phyloP scores from a whole-genome alignment of 352 stramenopile species.

The Peronospora belbahrii region DNA sequence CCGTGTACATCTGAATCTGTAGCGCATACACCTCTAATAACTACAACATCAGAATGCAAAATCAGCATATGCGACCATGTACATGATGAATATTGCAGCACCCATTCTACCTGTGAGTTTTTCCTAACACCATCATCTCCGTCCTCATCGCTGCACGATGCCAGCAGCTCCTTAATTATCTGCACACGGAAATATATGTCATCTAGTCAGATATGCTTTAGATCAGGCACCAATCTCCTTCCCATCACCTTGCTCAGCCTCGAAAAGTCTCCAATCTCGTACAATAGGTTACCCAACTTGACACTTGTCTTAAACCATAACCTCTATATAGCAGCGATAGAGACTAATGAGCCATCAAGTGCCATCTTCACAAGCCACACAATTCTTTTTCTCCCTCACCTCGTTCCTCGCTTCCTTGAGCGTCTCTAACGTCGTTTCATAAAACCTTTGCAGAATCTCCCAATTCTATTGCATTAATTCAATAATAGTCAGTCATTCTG shows the following conservation, averaged over 20 bases:
- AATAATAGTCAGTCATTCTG: not conserved
- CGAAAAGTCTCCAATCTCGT: slow-evolving; percentile 70
- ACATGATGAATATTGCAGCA: not conserved
- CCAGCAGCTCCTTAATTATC: slow-evolving; percentile 81
- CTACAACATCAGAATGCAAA: slow-evolving; percentile 25
- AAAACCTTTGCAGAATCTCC: slow-evolving; percentile 80
- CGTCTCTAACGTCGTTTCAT: slow-evolving; percentile 81
- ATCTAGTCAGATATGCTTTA: not conserved
- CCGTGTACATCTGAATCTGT: slow-evolving; percentile 90
- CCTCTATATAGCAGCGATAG: slow-evolving; percentile 28
- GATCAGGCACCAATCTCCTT: not conserved
- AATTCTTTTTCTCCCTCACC: slow-evolving; percentile 1
- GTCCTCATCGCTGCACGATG: slow-evolving; percentile 79
- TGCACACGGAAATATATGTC: slow-evolving; percentile 8
- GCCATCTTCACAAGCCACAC: not conserved
- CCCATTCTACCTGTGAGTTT: slow-evolving; percentile 53
- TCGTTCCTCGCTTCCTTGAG: slow-evolving; percentile 79
- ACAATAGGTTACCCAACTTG: slow-evolving; percentile 91
- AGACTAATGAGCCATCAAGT: not conserved
- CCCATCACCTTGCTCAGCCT: slow-evolving; percentile 51
- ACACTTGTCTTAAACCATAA: slow-evolving; percentile 96
- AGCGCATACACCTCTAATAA: slow-evolving; percentile 91
- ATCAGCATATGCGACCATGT: slow-evolving; percentile 13
- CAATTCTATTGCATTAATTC: slow-evolving; percentile 39
- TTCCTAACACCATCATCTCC: slow-evolving; percentile 81